These are phyloP conservation scores for Venturia effusa DNA, from an alignment of 2,329 filamentous ascomycete species.

Conservation along the genomic window DNA sequence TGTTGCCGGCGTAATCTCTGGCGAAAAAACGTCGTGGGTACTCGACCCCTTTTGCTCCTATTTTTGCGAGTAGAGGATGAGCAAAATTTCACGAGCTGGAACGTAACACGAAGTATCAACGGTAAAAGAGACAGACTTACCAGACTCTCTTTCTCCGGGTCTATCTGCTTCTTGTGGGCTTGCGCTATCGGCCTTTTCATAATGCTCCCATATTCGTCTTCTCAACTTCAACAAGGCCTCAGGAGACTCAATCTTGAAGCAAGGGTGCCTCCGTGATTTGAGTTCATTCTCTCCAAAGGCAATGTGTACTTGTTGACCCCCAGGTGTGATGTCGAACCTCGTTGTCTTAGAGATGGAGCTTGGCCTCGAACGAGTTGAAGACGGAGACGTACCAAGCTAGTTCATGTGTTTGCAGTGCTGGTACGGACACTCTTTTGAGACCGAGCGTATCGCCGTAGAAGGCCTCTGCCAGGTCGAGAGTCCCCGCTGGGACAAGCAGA, in stretches of 20 bases:
- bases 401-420: slow-evolving; percentile 37
- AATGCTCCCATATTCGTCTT: slow-evolving; percentile 41
- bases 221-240: slow-evolving; percentile 40
- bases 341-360: background rate
- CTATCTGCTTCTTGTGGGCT: slow-evolving; percentile 45
- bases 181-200: slow-evolving; percentile 34
- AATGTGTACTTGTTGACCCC: slow-evolving; percentile 47
- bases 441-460: slow-evolving; percentile 49
- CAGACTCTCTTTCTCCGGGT: slow-evolving; percentile 36
- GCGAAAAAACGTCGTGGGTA: slow-evolving; percentile 54
- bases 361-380: background rate
- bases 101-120: background rate
- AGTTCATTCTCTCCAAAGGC: slow-evolving; percentile 35
- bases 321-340: slow-evolving; percentile 45
- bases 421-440: slow-evolving; percentile 42
- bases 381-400: slow-evolving; percentile 39
- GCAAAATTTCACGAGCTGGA: background rate
- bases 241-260: slow-evolving; percentile 41
- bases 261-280: slow-evolving; percentile 43
- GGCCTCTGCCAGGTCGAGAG: slow-evolving; percentile 38
- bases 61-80: background rate
- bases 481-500: slow-evolving; percentile 44
- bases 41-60: slow-evolving; percentile 44
- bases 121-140: background rate
- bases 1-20: slow-evolving; percentile 31